Conservation (phyloP, 169 alveolate species). For the Plasmodium billcollinsi region DNA sequence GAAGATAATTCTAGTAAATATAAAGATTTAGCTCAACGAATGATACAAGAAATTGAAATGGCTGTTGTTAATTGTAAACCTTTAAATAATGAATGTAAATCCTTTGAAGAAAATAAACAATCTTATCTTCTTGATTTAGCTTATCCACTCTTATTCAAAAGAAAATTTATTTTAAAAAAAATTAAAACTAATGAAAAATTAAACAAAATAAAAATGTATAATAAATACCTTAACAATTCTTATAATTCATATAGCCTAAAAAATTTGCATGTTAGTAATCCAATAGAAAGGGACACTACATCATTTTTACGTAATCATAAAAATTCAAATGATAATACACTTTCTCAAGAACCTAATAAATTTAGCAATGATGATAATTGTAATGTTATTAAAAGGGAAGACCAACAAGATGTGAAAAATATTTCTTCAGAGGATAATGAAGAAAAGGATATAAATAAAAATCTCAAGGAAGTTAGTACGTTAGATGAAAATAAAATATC, state of each 20-base stretch:
- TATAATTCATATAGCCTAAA: slow-evolving; percentile 14
- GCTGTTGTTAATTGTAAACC: slow-evolving; percentile 93
- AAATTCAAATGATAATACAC: background rate
- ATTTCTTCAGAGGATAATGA: background rate
- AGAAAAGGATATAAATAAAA: background rate
- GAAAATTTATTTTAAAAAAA: slow-evolving; percentile 75
- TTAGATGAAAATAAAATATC: background rate
- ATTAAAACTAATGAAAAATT: slow-evolving; percentile 34
- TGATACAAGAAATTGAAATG: slow-evolving; percentile 93
- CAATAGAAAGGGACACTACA: background rate
- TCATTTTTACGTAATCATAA: background rate
- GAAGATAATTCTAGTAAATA: slow-evolving; percentile 84
- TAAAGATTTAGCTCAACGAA: slow-evolving; percentile 88
- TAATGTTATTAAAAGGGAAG: background rate
- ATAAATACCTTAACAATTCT: slow-evolving; percentile 19
- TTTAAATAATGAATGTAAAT: slow-evolving; percentile 26
- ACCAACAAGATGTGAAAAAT: background rate
- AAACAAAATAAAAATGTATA: slow-evolving; percentile 9
- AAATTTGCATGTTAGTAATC: slow-evolving; percentile 8
- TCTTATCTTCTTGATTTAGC: slow-evolving; percentile 71
- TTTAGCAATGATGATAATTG: background rate
- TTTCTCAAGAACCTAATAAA: background rate
- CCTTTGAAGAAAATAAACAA: slow-evolving; percentile 35
- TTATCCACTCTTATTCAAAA: slow-evolving; percentile 80
- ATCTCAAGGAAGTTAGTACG: background rate